These are phyloP conservation scores for Tardiomyces depauwii DNA, from an alignment of 1,139 yeast genomes.

Conservation along the genomic window DNA sequence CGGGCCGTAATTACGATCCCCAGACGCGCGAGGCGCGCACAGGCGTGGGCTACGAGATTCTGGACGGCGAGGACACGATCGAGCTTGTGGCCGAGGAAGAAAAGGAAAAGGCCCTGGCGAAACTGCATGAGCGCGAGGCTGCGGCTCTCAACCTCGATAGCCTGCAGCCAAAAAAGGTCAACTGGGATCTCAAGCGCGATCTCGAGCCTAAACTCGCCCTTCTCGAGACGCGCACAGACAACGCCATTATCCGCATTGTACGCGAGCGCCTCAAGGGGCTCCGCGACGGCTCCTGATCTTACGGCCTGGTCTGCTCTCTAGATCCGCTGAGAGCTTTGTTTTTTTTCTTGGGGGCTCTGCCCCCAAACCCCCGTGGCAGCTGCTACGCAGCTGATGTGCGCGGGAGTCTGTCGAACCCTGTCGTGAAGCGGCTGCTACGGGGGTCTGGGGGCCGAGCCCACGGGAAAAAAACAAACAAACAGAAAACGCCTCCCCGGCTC, in stretches of 20 bases:
- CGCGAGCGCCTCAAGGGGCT: conserved; percentile 24
- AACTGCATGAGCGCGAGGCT: conserved; percentile 12
- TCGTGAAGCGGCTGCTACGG: too few species aligned
- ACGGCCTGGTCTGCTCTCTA: too few species aligned
- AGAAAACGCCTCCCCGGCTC: too few species aligned
- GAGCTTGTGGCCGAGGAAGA: conserved; percentile 27
- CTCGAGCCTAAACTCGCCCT: conserved; percentile 27
- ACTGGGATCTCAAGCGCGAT: conserved; percentile 32
- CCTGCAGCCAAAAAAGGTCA: conserved; percentile 24
- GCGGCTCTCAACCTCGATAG: conserved; percentile 12
- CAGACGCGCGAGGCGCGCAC: conserved; percentile 22
- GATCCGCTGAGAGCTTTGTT: too few species aligned
- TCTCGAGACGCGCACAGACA: conserved; percentile 30
- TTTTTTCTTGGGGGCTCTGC: too few species aligned
- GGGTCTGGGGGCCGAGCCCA: too few species aligned
- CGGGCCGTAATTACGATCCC: conserved; percentile 26
- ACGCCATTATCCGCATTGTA: conserved; percentile 30
- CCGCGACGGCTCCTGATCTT: background rate
- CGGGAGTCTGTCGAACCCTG: too few species aligned
- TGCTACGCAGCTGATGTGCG: too few species aligned
- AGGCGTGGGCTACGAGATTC: conserved; percentile 27
- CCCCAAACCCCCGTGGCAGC: too few species aligned
- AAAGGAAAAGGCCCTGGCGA: conserved; percentile 20
- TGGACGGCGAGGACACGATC: conserved; percentile 24
- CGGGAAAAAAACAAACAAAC: too few species aligned